Evolutionary conservation across 495 filamentous ascomycete genomes (phyloP).

Genomic region (Parmelia sp.): DNA sequence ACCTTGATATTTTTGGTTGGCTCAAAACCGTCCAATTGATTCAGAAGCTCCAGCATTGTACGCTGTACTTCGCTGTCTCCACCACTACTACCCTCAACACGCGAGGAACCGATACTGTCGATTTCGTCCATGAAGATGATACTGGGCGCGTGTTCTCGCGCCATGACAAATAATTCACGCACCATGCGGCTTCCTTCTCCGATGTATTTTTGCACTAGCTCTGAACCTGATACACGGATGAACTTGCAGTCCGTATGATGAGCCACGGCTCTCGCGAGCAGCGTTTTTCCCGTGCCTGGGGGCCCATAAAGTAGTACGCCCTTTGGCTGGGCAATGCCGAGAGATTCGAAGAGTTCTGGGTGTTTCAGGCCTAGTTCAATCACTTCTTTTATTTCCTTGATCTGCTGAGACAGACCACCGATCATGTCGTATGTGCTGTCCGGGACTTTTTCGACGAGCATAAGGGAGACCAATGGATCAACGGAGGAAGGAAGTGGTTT

Average conservation of each 20-base stretch:
- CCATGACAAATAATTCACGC: slow-evolving; percentile 98
- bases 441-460: slow-evolving; percentile 99
- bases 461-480: slow-evolving; percentile 97
- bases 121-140: slow-evolving; percentile 99
- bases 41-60: slow-evolving; percentile 97
- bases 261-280: slow-evolving; percentile 89
- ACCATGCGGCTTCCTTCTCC: slow-evolving; percentile 98
- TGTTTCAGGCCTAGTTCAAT: slow-evolving; percentile 98
- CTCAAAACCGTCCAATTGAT: slow-evolving; percentile 98
- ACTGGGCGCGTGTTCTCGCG: slow-evolving; percentile 94
- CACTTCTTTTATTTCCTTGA: slow-evolving; percentile 99
- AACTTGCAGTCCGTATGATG: slow-evolving; percentile 99
- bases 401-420: slow-evolving; percentile 95
- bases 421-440: slow-evolving; percentile 99
- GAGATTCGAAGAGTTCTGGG: slow-evolving; percentile 95
- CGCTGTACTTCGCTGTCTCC: slow-evolving; percentile 99
- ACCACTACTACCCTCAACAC: slow-evolving; percentile 89
- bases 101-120: slow-evolving; percentile 94
- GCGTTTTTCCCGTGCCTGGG: slow-evolving; percentile 94
- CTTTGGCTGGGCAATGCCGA: slow-evolving; percentile 97
- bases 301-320: slow-evolving; percentile 96
- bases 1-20: slow-evolving; percentile 99
- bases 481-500: slow-evolving; percentile 97
- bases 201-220: slow-evolving; percentile 98
- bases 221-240: slow-evolving; percentile 92